phyloP scores from a whole-genome alignment of 78 protist species.

The Creolimax fragrantissima region DNA sequence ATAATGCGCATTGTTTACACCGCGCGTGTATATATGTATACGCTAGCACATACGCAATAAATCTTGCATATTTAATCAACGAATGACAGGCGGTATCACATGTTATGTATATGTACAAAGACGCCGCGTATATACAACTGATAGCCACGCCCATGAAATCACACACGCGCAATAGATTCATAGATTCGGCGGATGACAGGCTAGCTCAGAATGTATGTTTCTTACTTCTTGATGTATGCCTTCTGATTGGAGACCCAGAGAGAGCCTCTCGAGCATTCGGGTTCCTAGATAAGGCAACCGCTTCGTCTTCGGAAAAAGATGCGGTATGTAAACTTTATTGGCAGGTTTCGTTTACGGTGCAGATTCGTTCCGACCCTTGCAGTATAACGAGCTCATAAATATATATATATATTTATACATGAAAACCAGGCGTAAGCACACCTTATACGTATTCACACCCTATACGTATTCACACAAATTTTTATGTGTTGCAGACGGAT shows the following conservation, averaged over 20 bases:
- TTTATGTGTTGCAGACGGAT: background rate
- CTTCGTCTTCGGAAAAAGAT: background rate
- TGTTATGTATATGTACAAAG: too few species aligned
- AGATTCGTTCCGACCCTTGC: too few species aligned
- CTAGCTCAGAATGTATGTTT: conserved; percentile 21
- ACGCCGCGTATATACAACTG: too few species aligned
- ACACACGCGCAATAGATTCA: background rate
- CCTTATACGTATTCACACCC: background rate
- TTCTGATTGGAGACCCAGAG: background rate
- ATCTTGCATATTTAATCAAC: too few species aligned
- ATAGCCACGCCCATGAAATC: too few species aligned
- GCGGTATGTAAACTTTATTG: background rate
- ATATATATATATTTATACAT: too few species aligned
- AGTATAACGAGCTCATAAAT: too few species aligned
- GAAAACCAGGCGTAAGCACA: background rate
- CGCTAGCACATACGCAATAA: too few species aligned
- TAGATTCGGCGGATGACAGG: background rate
- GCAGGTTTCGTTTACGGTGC: background rate
- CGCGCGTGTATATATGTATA: too few species aligned
- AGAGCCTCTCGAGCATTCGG: background rate
- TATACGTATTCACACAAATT: background rate
- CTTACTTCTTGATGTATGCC: conserved; percentile 4
- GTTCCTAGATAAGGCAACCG: background rate
- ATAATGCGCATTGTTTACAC: too few species aligned
- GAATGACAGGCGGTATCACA: too few species aligned